Evolutionary conservation across 2,329 filamentous ascomycete genomes (phyloP).

Genomic region (Phialophora tarda): DNA sequence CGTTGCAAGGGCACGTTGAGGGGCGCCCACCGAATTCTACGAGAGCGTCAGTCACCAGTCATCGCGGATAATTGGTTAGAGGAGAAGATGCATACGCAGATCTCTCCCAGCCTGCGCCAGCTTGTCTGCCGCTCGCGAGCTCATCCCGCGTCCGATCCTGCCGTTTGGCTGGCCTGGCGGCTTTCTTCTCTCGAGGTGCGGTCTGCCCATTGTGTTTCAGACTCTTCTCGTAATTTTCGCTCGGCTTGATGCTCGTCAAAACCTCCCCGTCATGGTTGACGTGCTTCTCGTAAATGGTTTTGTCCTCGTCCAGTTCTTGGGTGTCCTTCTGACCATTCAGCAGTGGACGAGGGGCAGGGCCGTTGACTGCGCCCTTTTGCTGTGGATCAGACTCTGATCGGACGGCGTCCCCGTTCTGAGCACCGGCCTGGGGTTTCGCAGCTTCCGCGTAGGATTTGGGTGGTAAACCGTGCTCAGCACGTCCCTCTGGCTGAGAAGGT

Average conservation of each 20-base stretch:
- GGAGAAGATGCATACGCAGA: constrained; percentile 48
- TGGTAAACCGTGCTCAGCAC: constrained; percentile 43
- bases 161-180: constrained; percentile 41
- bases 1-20: constrained; percentile 73
- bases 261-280: constrained; percentile 50
- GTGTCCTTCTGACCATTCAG: constrained; percentile 33
- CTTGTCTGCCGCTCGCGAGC: constrained; percentile 58
- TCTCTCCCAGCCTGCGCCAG: constrained; percentile 60
- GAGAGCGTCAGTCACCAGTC: constrained; percentile 20
- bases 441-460: constrained; percentile 51
- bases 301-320: constrained; percentile 36
- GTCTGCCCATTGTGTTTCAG: constrained; percentile 43
- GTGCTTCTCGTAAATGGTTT: constrained; percentile 53
- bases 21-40: constrained; percentile 81
- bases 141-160: constrained; percentile 33
- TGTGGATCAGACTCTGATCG: background rate
- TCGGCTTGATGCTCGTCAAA: constrained; percentile 54
- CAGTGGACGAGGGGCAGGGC: background rate
- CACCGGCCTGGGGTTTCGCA: constrained; percentile 28
- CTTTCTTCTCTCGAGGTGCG: constrained; percentile 39
- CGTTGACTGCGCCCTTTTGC: constrained; percentile 17
- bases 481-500: constrained; percentile 44
- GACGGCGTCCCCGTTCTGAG: constrained; percentile 20
- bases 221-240: constrained; percentile 47
- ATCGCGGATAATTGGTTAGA: background rate